Evolutionary conservation across 2,329 filamentous ascomycete species (phyloP).

Genomic region (Teratosphaeria epicoccoides): DNA sequence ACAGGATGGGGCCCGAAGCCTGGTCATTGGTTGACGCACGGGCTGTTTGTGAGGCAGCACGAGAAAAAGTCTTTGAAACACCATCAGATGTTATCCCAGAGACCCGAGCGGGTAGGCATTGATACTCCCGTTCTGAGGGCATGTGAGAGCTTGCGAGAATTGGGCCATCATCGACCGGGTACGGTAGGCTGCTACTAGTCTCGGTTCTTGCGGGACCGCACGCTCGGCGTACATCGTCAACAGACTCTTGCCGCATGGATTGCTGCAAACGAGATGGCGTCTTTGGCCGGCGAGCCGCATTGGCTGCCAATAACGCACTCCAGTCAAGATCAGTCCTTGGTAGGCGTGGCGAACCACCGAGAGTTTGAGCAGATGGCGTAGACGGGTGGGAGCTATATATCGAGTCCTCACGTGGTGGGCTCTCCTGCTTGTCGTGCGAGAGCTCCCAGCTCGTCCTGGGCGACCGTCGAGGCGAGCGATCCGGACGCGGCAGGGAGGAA

Average conservation of each 20-base stretch:
- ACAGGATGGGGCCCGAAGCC: constrained; percentile 4
- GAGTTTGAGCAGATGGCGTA: constrained; percentile 16
- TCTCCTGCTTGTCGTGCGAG: constrained; percentile 5
- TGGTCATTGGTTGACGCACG: constrained; percentile 1
- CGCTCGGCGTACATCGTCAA: constrained; percentile 6
- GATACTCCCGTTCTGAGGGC: constrained; percentile 34
- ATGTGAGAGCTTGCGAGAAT: constrained; percentile 24
- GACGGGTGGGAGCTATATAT: constrained; percentile 16
- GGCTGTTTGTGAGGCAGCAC: constrained; percentile 9
- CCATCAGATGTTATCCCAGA: constrained; percentile 4
- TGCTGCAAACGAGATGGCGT: constrained; percentile 18
- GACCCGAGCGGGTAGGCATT: constrained; percentile 21
- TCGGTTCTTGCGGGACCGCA: background rate
- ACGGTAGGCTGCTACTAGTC: constrained; percentile 26
- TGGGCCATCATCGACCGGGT: constrained; percentile 34
- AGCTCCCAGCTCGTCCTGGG: constrained; percentile 14
- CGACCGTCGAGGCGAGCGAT: constrained; percentile 8
- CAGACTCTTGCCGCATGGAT: constrained; percentile 11
- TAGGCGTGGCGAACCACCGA: constrained; percentile 16
- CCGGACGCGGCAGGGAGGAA: constrained; percentile 2
- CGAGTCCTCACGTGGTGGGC: constrained; percentile 12
- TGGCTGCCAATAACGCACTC: constrained; percentile 19
- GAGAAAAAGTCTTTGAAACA: constrained; percentile 8
- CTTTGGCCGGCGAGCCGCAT: constrained; percentile 16
- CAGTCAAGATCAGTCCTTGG: constrained; percentile 24